Conservation (phyloP, 2,329 filamentous ascomycete genomes). For the Fusarium devonianum region DNA sequence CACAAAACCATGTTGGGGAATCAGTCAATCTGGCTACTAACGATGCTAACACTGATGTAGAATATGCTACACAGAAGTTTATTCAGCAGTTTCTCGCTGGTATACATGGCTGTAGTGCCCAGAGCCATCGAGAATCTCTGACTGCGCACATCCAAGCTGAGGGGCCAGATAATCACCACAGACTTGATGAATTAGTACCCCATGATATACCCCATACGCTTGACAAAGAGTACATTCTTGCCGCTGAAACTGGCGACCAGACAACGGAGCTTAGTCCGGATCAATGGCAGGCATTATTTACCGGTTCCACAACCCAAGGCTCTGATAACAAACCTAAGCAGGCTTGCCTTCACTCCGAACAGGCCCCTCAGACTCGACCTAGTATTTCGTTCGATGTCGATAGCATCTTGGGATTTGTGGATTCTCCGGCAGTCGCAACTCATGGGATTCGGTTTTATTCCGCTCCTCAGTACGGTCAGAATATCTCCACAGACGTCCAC, state of each 20-base stretch:
- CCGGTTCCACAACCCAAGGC: not conserved
- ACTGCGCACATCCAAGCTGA: not conserved
- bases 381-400: constrained; percentile 6
- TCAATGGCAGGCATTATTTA: not conserved
- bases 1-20: too few relatives aligned
- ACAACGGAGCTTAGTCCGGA: not conserved
- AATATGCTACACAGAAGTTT: not conserved
- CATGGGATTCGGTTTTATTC: constrained; percentile 18
- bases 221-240: not conserved
- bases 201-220: not conserved
- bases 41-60: too few relatives aligned
- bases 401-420: constrained; percentile 8
- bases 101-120: not conserved
- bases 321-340: not conserved
- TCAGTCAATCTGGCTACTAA: too few relatives aligned
- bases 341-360: not conserved
- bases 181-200: not conserved
- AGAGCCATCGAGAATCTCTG: not conserved
- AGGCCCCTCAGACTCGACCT: not conserved
- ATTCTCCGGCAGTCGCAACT: constrained; percentile 2
- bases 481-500: constrained; percentile 8
- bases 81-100: not conserved
- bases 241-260: too few relatives aligned
- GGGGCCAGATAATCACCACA: not conserved
- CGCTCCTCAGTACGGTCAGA: constrained; percentile 8